phyloP scores from a whole-genome alignment of 2,329 filamentous ascomycete species.

The Karstenula rhodostoma region DNA sequence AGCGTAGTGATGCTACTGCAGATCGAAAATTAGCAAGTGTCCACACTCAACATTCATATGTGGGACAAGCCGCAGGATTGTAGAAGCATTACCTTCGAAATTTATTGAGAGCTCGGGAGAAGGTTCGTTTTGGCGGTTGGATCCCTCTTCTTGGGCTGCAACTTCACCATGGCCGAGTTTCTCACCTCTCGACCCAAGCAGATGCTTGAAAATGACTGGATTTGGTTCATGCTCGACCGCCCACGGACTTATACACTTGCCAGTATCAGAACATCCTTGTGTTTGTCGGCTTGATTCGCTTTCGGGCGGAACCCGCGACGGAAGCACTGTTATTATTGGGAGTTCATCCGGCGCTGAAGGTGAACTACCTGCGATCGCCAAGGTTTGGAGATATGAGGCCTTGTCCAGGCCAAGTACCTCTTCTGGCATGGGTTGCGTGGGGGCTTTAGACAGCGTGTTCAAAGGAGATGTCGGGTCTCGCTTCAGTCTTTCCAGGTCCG shows the following conservation, averaged over 20 bases:
- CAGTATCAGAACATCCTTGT: neutral
- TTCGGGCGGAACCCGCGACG: constrained; percentile 14
- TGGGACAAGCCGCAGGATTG: neutral
- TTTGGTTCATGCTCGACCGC: constrained; percentile 22
- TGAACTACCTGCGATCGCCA: neutral
- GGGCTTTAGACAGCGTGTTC: neutral
- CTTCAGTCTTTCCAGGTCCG: neutral
- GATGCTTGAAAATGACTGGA: constrained; percentile 22
- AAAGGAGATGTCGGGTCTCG: neutral
- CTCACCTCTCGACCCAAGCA: constrained; percentile 5
- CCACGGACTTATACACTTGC: constrained; percentile 19
- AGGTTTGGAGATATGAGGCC: constrained; percentile 9
- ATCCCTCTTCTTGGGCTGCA: neutral
- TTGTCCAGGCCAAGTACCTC: constrained; percentile 22
- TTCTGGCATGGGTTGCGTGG: constrained; percentile 14
- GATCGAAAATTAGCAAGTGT: neutral
- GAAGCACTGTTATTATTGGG: neutral
- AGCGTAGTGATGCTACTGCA: neutral
- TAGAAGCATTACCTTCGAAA: neutral
- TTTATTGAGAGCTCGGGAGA: neutral
- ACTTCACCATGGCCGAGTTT: neutral
- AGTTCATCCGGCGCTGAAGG: neutral
- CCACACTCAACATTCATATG: neutral
- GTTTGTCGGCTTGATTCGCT: neutral
- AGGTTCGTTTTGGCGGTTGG: neutral